These are phyloP conservation scores for Lichtheimia ramosa DNA, from an alignment of 371 early-diverging fungal species.

Conservation along the genomic window DNA sequence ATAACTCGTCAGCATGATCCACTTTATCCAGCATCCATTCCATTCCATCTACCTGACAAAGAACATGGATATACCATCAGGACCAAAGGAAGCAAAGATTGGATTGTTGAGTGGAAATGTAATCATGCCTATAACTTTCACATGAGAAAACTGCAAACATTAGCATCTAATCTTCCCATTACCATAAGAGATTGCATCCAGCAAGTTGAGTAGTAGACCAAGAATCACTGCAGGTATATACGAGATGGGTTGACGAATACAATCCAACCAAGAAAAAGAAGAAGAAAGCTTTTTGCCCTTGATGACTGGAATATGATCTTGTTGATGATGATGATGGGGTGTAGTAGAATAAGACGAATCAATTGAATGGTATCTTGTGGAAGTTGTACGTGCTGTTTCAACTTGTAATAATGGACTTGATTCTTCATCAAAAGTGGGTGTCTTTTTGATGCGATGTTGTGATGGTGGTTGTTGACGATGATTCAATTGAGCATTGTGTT, in stretches of 20 bases:
- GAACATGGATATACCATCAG: conserved; percentile 94
- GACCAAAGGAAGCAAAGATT: conserved; percentile 78
- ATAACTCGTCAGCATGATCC: not conserved
- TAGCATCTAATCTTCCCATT: not conserved
- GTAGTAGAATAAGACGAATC: not conserved
- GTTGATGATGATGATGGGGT: not conserved
- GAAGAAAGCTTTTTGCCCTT: not conserved
- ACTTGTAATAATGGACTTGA: conserved; percentile 10
- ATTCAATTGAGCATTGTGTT: not conserved
- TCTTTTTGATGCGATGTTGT: not conserved
- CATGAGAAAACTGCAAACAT: not conserved
- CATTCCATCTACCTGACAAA: conserved; percentile 66
- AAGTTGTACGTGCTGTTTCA: conserved; percentile 7
- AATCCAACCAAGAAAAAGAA: conserved; percentile 56
- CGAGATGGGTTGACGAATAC: conserved; percentile 39
- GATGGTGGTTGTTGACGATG: not conserved
- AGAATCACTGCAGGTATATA: conserved; percentile 89
- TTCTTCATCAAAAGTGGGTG: conserved; percentile 2
- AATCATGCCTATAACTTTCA: conserved; percentile 69
- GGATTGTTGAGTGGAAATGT: conserved; percentile 85
- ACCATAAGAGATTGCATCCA: conserved; percentile 92
- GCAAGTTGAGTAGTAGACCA: conserved; percentile 85
- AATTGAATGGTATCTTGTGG: conserved; percentile 17
- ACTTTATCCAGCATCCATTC: not conserved
- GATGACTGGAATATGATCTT: not conserved